A percentile compares a stretch with the other conserved stretches of the same genome.
Conservation (phyloP, 1,284 basidiomycete genomes). For the Sphagnurus paluster region DNA sequence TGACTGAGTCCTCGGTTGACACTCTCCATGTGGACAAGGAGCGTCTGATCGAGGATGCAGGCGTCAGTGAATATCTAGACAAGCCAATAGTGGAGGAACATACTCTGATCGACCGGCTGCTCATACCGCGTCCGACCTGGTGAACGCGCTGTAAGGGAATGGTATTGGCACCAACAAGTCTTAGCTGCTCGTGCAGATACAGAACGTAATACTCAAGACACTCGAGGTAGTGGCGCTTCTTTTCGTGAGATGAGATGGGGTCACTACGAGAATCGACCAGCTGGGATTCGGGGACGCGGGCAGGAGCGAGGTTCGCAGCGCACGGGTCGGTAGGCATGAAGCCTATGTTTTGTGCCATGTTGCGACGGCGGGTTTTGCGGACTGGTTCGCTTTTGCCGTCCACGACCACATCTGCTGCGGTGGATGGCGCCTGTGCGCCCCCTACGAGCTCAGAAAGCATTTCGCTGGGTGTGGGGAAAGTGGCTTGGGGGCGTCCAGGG, state of each 20-base stretch:
- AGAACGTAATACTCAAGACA: constrained; percentile 69
- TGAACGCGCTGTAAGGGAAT: constrained; percentile 53
- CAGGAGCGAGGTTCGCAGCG: constrained; percentile 24
- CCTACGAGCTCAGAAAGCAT: constrained; percentile 47
- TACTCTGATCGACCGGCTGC: constrained; percentile 51
- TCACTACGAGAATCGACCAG: constrained; percentile 40
- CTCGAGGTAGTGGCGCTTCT: constrained; percentile 71
- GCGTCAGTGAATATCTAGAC: neutral
- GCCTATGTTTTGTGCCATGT: constrained; percentile 53
- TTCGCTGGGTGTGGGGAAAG: constrained; percentile 67
- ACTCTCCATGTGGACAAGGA: constrained; percentile 68
- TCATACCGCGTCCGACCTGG: constrained; percentile 51
- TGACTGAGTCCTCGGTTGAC: constrained; percentile 47
- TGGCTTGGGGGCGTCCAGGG: constrained; percentile 23
- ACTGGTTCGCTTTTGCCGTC: constrained; percentile 40
- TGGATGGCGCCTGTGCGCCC: constrained; percentile 1
- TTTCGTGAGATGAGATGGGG: constrained; percentile 71
- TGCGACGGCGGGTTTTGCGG: constrained; percentile 54
- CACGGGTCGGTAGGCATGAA: constrained; percentile 57
- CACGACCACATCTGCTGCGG: constrained; percentile 8
- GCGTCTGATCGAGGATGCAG: constrained; percentile 30
- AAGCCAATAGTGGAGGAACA: constrained; percentile 17
- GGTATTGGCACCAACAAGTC: constrained; percentile 48
- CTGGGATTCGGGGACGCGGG: neutral
- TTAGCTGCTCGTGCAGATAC: constrained; percentile 62